Base-by-base conservation (phyloP, 106 monocot species). In the Dendrobium nobile region DNA sequence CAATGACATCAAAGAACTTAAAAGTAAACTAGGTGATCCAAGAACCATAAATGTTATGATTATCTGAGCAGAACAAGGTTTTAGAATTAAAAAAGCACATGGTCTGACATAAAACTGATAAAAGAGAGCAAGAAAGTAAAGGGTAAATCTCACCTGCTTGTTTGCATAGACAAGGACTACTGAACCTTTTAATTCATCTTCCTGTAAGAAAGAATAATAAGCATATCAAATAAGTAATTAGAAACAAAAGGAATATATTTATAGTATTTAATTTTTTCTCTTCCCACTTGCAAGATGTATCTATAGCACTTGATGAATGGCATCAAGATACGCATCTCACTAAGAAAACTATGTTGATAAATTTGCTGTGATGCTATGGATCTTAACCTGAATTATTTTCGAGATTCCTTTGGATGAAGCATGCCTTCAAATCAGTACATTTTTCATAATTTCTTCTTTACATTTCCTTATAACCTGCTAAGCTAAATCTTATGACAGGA, bases 141-240 rank as follows among this genome's bases (percentile, higher is more conserved):
- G 28, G 4, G 37, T 8, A 70, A 70, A 70, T 33, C 70, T 87
- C 55, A 95, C 98, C 98, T 98, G 98, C 72, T 98, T 98, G 75
- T 98, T 98, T 44, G 98, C 98, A 82, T 95, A 98, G 31, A 98
- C 84, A 41, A 98, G 95, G 81, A 98, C 92, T 45, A 91, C 91
- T 56, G 98, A 92, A 84, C 92, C 88, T 88, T 91, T 90, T 77
- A 98, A 85, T 83, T 98, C 98, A 82, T 98, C 98, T 84, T 98
- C 95, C 94, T 98, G 80, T 80, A 85, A 75, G 73, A 40, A 56
- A 77, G 73, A 47, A 47, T 13, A 81, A 75, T 18, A 67, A 73
- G 48, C 72, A 64, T 68, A 72, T 73, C 47, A 76, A 19, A 48
- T 76, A 20, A 74, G 17, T 43, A 15, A 74, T 44, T 44, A 44